phyloP scores from a whole-genome alignment of 1,284 basidiomycete species.

The Malassezia vespertilionis region DNA sequence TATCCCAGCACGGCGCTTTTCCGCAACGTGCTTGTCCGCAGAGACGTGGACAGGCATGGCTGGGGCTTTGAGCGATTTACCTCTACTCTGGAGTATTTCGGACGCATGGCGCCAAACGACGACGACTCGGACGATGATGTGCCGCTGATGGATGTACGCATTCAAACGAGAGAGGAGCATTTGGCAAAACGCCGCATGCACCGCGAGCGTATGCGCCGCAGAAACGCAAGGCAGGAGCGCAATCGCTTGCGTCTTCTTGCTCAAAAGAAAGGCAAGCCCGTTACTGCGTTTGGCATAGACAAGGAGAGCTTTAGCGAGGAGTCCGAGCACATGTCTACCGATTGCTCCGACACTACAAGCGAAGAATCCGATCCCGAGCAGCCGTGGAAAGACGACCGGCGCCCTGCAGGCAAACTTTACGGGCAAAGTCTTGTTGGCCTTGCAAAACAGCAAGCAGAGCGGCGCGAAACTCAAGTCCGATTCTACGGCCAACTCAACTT shows the following conservation, averaged over 20 bases:
- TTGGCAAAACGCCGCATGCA: conserved; percentile 1
- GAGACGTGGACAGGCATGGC: conserved; percentile 41
- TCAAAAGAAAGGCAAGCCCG: conserved; percentile 29
- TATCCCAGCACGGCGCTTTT: conserved; percentile 40
- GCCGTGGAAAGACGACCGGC: conserved; percentile 34
- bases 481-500: conserved; percentile 38
- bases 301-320: neutral
- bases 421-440: conserved; percentile 40
- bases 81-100: conserved; percentile 20
- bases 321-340: conserved; percentile 19
- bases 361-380: conserved; percentile 26
- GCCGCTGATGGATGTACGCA: conserved; percentile 20
- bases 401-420: conserved; percentile 40
- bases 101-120: too few species aligned
- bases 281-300: conserved; percentile 20
- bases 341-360: conserved; percentile 20
- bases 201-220: conserved; percentile 7
- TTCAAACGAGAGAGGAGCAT: conserved; percentile 6
- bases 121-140: conserved; percentile 36
- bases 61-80: conserved; percentile 42
- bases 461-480: conserved; percentile 21
- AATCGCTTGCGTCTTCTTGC: conserved; percentile 14
- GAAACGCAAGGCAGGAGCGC: conserved; percentile 3
- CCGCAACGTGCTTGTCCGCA: conserved; percentile 41
- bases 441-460: conserved; percentile 20